Evolutionary conservation across 495 filamentous ascomycete species (phyloP).

Genomic region (Podospora appendiculata): DNA sequence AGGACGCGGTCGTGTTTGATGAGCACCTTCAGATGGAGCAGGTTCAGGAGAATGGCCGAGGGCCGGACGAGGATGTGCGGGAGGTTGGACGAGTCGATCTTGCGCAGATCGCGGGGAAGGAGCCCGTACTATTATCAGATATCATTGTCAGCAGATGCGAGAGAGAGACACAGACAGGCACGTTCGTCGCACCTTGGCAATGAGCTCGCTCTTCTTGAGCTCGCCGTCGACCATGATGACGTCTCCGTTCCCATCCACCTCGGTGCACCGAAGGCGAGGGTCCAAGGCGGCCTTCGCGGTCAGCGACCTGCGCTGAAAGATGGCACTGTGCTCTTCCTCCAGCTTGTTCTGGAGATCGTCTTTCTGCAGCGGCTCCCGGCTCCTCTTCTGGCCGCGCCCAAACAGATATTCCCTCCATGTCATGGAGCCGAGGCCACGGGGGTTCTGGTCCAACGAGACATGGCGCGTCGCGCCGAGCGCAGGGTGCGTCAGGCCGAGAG

Average conservation of each 20-base stretch:
- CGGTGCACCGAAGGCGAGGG: conserved; percentile 80
- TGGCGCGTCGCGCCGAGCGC: conserved; percentile 21
- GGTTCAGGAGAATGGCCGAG: conserved; percentile 87
- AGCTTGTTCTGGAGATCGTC: conserved; percentile 44
- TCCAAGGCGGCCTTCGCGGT: conserved; percentile 70
- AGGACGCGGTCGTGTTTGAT: conserved; percentile 93
- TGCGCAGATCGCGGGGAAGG: conserved; percentile 89
- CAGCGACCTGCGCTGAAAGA: conserved; percentile 55
- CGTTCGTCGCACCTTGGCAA: conserved; percentile 64
- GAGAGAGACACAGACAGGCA: too few relatives aligned
- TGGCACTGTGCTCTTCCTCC: conserved; percentile 41
- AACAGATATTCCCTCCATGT: conserved; percentile 49
- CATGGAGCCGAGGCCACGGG: conserved; percentile 9
- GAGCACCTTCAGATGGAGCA: conserved; percentile 85
- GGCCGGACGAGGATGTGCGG: conserved; percentile 93
- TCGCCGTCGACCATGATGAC: conserved; percentile 93
- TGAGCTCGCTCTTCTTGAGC: conserved; percentile 93
- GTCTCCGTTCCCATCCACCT: conserved; percentile 88
- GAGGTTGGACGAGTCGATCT: conserved; percentile 97
- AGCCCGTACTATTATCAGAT: conserved; percentile 78
- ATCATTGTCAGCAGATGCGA: neutral
- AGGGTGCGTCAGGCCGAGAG: neutral
- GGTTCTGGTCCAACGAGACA: conserved; percentile 22
- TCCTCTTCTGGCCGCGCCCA: conserved; percentile 28
- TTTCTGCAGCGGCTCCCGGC: conserved; percentile 29